Evolutionary conservation across 768 basidiomycete genomes (phyloP).

Genomic region (Cyclocybe aegerita): DNA sequence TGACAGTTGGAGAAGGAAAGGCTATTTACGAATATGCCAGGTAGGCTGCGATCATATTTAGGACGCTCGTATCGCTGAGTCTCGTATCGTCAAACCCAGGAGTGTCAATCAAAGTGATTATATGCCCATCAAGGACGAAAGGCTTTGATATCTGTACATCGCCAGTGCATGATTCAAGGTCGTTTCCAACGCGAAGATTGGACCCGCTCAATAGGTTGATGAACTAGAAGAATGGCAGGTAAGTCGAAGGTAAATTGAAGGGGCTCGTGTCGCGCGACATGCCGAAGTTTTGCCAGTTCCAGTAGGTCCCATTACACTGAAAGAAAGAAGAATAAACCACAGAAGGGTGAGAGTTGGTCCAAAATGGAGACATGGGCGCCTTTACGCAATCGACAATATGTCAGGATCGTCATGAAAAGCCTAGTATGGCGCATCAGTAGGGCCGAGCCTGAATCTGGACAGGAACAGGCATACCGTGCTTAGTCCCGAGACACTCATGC

Average conservation of each 20-base stretch:
- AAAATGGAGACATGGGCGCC: not conserved
- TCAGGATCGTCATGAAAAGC: constrained; percentile 11
- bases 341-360: not conserved
- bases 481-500: constrained; percentile 3
- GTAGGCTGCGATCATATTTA: constrained; percentile 48
- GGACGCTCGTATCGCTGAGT: constrained; percentile 44
- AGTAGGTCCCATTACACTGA: constrained; percentile 38
- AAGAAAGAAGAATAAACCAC: not conserved
- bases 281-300: constrained; percentile 40
- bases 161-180: constrained; percentile 51
- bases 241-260: not conserved
- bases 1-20: not conserved
- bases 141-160: constrained; percentile 40
- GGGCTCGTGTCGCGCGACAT: not conserved
- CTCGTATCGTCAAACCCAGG: constrained; percentile 61
- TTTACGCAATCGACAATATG: constrained; percentile 15
- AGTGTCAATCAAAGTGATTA: constrained; percentile 53
- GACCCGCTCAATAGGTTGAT: constrained; percentile 55
- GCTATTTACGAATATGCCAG: constrained; percentile 30
- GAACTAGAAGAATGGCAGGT: constrained; percentile 46
- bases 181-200: constrained; percentile 40
- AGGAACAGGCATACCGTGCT: not conserved
- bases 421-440: constrained; percentile 1
- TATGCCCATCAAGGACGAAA: constrained; percentile 41
- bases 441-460: not conserved